Conservation (phyloP, 208 protist species). For the Strigomonas culicis region DNA sequence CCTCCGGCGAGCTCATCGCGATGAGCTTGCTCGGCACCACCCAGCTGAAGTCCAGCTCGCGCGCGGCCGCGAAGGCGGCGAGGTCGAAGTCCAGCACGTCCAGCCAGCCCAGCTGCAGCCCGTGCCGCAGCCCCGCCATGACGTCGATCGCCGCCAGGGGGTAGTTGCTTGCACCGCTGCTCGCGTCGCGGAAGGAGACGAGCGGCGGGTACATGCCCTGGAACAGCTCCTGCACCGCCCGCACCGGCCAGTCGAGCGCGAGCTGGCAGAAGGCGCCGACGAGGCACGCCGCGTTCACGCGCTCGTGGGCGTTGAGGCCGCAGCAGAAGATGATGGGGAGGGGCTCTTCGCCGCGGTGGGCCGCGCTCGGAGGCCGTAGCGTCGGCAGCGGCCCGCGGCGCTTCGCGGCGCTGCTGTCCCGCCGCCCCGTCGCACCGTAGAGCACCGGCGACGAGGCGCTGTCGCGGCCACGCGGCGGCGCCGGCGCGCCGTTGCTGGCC, state of each 20-base stretch:
- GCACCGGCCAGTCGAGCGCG: constrained; percentile 48
- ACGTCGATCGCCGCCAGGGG: constrained; percentile 83
- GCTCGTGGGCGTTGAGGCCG: constrained; percentile 65
- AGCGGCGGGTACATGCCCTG: constrained; percentile 70
- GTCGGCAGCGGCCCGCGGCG: background rate
- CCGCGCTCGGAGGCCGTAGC: background rate
- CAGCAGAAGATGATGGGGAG: constrained; percentile 53
- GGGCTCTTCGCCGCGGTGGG: background rate
- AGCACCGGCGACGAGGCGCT: background rate
- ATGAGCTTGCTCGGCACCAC: constrained; percentile 93
- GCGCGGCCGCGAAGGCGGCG: constrained; percentile 82
- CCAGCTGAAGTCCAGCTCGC: constrained; percentile 92
- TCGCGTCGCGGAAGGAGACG: constrained; percentile 93
- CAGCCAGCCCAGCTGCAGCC: constrained; percentile 67
- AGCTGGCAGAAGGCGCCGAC: constrained; percentile 73
- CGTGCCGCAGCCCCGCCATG: constrained; percentile 66
- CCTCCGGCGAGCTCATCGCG: constrained; percentile 86
- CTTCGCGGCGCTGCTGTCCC: background rate
- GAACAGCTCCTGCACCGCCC: constrained; percentile 58
- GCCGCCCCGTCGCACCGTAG: background rate
- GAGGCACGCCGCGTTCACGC: constrained; percentile 85
- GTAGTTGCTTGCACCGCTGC: constrained; percentile 71
- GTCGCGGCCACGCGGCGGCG: background rate
- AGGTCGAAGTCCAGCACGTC: constrained; percentile 88
- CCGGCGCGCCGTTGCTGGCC: background rate